Conservation (phyloP, 2,329 filamentous ascomycete genomes). For the Cladosporium halotolerans region DNA sequence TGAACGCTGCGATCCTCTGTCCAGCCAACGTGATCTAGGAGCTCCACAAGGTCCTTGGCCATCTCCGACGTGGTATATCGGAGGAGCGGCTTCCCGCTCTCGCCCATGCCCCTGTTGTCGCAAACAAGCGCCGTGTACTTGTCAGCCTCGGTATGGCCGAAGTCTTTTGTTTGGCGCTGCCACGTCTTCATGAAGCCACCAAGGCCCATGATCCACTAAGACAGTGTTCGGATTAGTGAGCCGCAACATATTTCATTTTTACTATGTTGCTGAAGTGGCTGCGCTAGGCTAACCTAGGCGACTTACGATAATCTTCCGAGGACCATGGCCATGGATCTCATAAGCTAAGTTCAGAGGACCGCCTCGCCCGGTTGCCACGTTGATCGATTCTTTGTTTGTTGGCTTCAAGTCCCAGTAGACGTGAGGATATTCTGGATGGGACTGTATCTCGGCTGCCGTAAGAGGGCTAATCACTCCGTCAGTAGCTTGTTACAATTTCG, state of each 20-base stretch:
- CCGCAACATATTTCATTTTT: not conserved
- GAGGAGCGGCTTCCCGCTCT: slow-evolving; percentile 67
- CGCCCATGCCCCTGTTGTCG: slow-evolving; percentile 81
- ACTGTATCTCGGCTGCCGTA: slow-evolving; percentile 52
- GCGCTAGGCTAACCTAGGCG: slow-evolving; percentile 11
- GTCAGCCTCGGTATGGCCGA: slow-evolving; percentile 63
- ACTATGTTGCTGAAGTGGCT: not conserved
- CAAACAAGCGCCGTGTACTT: slow-evolving; percentile 68
- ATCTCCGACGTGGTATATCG: slow-evolving; percentile 80
- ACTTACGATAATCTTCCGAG: slow-evolving; percentile 66
- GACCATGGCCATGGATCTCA: slow-evolving; percentile 72
- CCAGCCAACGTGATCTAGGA: slow-evolving; percentile 66
- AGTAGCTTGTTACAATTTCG: not conserved
- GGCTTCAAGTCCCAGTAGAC: slow-evolving; percentile 65
- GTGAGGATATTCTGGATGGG: slow-evolving; percentile 61
- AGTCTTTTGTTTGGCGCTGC: slow-evolving; percentile 78
- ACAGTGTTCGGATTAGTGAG: slow-evolving; percentile 6
- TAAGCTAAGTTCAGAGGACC: slow-evolving; percentile 71
- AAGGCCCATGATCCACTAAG: slow-evolving; percentile 73
- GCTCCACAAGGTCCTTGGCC: slow-evolving; percentile 70
- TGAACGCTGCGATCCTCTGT: slow-evolving; percentile 53
- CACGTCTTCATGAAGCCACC: slow-evolving; percentile 63
- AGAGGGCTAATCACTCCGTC: slow-evolving; percentile 26
- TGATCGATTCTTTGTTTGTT: slow-evolving; percentile 52
- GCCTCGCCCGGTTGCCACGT: slow-evolving; percentile 63